Conservation (phyloP, 352 stramenopile genomes). For the Globisporangium canariense region DNA sequence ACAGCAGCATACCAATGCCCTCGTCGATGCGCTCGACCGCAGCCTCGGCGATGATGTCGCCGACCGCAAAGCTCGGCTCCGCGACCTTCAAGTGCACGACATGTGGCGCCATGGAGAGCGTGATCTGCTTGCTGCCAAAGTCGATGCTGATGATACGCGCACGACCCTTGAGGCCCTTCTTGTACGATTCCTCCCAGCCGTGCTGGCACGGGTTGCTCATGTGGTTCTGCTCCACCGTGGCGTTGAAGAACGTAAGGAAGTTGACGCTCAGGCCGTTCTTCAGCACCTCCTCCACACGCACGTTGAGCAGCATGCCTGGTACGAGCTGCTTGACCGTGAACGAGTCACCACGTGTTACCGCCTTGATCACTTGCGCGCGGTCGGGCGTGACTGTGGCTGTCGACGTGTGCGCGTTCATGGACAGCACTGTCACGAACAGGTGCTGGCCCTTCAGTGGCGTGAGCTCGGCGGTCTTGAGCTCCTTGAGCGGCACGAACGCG, state of each 20-base stretch:
- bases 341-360: constrained; percentile 74
- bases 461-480: constrained; percentile 42
- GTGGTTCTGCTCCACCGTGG: constrained; percentile 88
- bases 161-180: constrained; percentile 79
- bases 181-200: constrained; percentile 74
- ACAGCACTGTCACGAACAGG: constrained; percentile 60
- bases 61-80: constrained; percentile 49
- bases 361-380: constrained; percentile 64
- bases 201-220: constrained; percentile 80
- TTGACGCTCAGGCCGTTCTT: constrained; percentile 83
- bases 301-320: constrained; percentile 92
- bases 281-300: constrained; percentile 89
- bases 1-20: constrained; percentile 86
- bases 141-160: constrained; percentile 86
- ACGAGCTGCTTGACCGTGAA: constrained; percentile 88
- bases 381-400: constrained; percentile 68
- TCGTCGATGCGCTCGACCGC: constrained; percentile 80
- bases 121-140: constrained; percentile 64
- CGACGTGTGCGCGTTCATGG: constrained; percentile 76
- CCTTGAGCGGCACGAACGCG: constrained; percentile 73
- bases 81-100: constrained; percentile 76
- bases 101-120: constrained; percentile 85
- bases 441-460: constrained; percentile 54
- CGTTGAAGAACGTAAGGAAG: constrained; percentile 88
- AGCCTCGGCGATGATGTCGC: constrained; percentile 70